phyloP scores from a whole-genome alignment of 2,329 filamentous ascomycete genomes.

The Colletotrichum lindemuthianum region DNA sequence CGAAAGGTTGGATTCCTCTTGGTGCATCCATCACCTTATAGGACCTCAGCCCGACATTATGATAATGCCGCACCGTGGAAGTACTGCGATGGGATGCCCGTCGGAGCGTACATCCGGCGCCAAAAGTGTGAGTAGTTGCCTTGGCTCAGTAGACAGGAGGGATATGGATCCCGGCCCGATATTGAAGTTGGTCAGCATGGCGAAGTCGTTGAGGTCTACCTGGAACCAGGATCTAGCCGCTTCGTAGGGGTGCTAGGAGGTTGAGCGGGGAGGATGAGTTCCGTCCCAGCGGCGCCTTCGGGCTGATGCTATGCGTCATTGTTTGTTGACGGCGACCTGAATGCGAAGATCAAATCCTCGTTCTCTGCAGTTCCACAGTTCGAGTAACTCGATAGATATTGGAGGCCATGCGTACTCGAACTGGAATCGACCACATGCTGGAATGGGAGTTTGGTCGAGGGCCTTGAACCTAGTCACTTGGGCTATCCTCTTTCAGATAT shows the following conservation, averaged over 20 bases:
- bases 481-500: neutral
- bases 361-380: neutral
- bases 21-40: too few species aligned
- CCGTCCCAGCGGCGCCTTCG: too few species aligned
- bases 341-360: too few species aligned
- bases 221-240: neutral
- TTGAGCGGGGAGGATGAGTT: too few species aligned
- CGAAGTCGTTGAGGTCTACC: neutral
- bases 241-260: neutral
- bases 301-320: neutral
- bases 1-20: too few species aligned
- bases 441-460: neutral
- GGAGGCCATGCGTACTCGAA: too few species aligned
- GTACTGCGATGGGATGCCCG: neutral
- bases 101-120: too few species aligned
- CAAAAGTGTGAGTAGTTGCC: neutral
- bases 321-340: too few species aligned
- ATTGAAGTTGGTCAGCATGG: neutral
- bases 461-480: neutral
- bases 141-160: neutral
- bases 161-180: neutral
- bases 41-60: too few species aligned
- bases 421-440: neutral
- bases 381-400: neutral
- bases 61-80: too few species aligned